Base-by-base conservation (phyloP, 768 basidiomycete genomes). In the Serendipita sp. region DNA sequence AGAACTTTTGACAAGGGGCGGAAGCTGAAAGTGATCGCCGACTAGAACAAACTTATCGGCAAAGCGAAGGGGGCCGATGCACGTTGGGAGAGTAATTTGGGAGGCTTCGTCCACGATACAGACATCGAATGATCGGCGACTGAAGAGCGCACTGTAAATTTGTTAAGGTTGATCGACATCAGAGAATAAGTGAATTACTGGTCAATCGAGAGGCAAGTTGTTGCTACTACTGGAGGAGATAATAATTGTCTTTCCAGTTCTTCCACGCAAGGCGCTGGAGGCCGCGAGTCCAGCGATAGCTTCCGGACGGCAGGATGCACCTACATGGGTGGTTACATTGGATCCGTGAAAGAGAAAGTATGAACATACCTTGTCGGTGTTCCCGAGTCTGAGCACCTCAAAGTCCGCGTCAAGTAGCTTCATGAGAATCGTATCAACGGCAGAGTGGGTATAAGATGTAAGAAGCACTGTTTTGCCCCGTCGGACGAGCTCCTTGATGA, bases 21-120 rank as follows among this genome's bases (percentile, higher is more conserved):
- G 95, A 1, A 99, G 82, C 69, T 99, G 96, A 75, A 87, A 91
- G 73, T 99, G 96, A 70, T 98, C 96, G 4, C 96, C 96, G 17
- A 98, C 95, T 13, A 98, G 84, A 3, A 98, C 82, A 66, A 97
- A 99, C 43, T 79, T 90, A 60, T 92, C 81, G 1, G 94, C 92
- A 68, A 86, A 90, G 0, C 93, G 83, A 2, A 98, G 75, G 0
- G 96, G 96, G 3, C 96, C 96, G 0, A 98, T 76, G 68, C 92
- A 97, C 0, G 93, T 95, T 0, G 96, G 96, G 1, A 98, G 73
- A 0, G 96, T 98, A 66, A 97, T 93, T 70, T 98, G 95, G 0
- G 96, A 97, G 0, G 96, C 96, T 71, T 99, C 96, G 65, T 98
- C 96, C 17, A 99, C 86, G 62, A 99, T 96, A 74, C 95, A 98